Percentiles rank a stretch among this genome's conserved stretches.
These are phyloP conservation scores for Xerophyta viscosa DNA, from an alignment of 106 monocot genomes.

Conservation along the genomic window DNA sequence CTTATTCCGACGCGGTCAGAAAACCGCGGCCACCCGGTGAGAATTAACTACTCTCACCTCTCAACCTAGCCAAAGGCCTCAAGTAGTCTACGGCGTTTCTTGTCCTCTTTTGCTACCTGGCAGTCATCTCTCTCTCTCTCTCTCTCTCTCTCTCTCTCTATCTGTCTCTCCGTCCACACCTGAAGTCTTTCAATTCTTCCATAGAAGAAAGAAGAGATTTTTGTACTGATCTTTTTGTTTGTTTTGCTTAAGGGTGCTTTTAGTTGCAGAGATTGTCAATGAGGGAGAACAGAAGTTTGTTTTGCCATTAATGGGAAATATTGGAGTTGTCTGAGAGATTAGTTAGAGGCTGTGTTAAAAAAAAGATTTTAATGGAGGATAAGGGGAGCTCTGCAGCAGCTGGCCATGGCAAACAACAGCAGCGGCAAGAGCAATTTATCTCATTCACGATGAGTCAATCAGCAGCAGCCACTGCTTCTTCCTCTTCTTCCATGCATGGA, in stretches of 20 bases:
- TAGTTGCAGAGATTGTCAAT: constrained; percentile 3
- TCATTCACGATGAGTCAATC: constrained; percentile 28
- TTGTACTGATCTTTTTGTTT: neutral
- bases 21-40: neutral
- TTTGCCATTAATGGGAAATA: constrained; percentile 18
- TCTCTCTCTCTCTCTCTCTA: neutral
- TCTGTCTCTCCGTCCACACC: neutral
- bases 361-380: constrained; percentile 5
- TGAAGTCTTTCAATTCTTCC: neutral
- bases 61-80: neutral
- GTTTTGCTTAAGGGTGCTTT: neutral
- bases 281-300: constrained; percentile 11
- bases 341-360: neutral
- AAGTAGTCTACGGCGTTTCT: constrained; percentile 6
- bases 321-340: neutral
- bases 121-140: too few relatives aligned
- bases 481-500: constrained; percentile 21
- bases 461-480: constrained; percentile 5
- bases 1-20: neutral
- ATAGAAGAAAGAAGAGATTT: neutral
- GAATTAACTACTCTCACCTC: neutral
- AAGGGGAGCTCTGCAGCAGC: neutral
- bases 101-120: neutral
- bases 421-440: constrained; percentile 22
- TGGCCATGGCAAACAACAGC: neutral